Base-by-base conservation (phyloP, 345 rosid species). In the Eucalyptus erythrocorys region DNA sequence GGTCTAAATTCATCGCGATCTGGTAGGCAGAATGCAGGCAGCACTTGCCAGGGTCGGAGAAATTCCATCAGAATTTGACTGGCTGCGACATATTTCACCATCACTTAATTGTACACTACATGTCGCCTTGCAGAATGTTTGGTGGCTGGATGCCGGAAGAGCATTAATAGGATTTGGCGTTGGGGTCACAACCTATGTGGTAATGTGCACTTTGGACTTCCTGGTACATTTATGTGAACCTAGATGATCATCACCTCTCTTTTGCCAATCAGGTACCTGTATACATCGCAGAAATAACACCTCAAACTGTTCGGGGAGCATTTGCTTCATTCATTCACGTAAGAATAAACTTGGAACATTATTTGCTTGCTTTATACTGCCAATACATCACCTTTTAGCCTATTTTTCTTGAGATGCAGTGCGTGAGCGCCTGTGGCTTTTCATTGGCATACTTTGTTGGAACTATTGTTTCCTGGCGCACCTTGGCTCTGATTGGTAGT, bases 281-380 rank as follows among this genome's bases (percentile, higher is more conserved):
- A 47, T 85, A 85, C 43, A 85, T 85, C 5, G 87, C 87, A 17
- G 87, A 85, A 49, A 85, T 90, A 88, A 48, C 92, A 17, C 93
- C 93, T 12, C 90, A 87, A 79, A 85, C 88, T 87, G 26, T 87
- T 32, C 85, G 93, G 85, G 92, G 93, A 80, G 57, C 88, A 82
- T 88, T 91, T 86, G 1, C 86, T 27, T 80, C 85, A 34, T 32
- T 87, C 13, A 89, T 8, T 26, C 89, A 84, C 40, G 92, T 88
- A 88, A 59, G 37, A 32, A 47, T 85, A 85, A 50, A 32, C 45
- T 57, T 1, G 87, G 27, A 86, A 1, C 53, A 45, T 49, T 49
- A 48, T 49, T 14, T 53, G 10, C n/a, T 76, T 22, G 42, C n/a
- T 49, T 37, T 71, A 37, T 37, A 24, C 22, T 71, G 82, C 27